Evolutionary conservation across 2,329 filamentous ascomycete genomes (phyloP), one percentile per base, ranked within the genome.

Genomic region (Fonsecaea multimorphosa): DNA sequence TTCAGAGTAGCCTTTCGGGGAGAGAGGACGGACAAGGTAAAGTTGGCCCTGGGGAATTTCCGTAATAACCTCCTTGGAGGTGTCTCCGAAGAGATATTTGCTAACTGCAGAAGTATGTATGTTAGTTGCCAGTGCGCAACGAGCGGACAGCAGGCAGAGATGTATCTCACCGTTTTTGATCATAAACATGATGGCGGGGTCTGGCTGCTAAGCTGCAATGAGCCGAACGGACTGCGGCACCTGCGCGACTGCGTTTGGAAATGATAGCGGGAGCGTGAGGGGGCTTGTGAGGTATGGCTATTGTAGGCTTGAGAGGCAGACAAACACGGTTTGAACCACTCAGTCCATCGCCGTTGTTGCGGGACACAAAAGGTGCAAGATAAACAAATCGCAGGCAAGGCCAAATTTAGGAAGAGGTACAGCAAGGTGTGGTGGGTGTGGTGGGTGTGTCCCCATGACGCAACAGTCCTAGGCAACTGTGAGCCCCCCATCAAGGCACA

Each of bases 1-100:
- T 79, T 99, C 95, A 1, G 94, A 97, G 78, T 97, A 98, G 71
- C 95, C 95, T 79, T 99, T 99, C 64, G 94, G 93, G 7, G 94
- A 98, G 57, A 92, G 87, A 11, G 95, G 95, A 73, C 95, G 91
- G 73, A 99, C 95, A 72, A 99, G 90, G 79, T 97, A 99, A 52
- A 99, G 91, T 79, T 98, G 93, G 76, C 95, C 95, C 79, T 98
- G 93, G 16, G 93, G 89, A 51, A 99, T 89, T 77, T 98, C 93
- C 79, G 97, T 92, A 76, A 99, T 88, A 55, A 92, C 91, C 82
- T 98, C 93, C 78, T 97, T 94, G 77, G 88, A 92, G 74, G 87
- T 87, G 78, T 96, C 93, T 71, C 89, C 89, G 77, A 98, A 98
- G 76, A 98, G 88, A 75, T 95, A 89, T 81, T 97, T 97, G 80